A percentile compares a stretch with the other conserved stretches of the same genome.
Conservation (phyloP, 345 rosid genomes). For the Linum tenue region DNA sequence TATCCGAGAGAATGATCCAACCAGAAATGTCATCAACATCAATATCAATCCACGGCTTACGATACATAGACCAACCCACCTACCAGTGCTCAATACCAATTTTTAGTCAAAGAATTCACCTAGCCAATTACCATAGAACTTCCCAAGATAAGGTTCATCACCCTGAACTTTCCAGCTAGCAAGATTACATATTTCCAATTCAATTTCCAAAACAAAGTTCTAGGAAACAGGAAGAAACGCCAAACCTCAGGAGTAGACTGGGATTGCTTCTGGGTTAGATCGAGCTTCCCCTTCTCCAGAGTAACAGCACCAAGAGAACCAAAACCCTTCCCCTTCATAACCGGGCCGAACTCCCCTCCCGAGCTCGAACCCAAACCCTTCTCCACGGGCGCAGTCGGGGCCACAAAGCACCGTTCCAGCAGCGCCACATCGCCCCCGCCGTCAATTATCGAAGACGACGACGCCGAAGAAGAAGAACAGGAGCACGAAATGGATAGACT, state of each 20-base stretch:
- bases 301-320: conserved; percentile 78
- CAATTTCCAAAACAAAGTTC: background rate
- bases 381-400: conserved; percentile 25
- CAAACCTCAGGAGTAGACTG: conserved; percentile 71
- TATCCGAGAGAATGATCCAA: too few relatives aligned
- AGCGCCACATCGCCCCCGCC: conserved; percentile 28
- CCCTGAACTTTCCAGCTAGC: background rate
- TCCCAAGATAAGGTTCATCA: background rate
- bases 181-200: background rate
- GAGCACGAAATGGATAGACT: conserved; percentile 26
- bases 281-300: conserved; percentile 83
- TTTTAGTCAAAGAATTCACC: too few relatives aligned
- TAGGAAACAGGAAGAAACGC: background rate
- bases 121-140: too few relatives aligned
- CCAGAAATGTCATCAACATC: too few relatives aligned
- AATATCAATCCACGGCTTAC: too few relatives aligned
- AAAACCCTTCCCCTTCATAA: conserved; percentile 58
- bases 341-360: conserved; percentile 39
- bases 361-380: conserved; percentile 19
- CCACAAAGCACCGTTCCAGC: conserved; percentile 56
- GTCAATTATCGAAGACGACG: conserved; percentile 29
- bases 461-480: conserved; percentile 19
- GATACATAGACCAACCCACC: too few relatives aligned
- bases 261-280: conserved; percentile 48
- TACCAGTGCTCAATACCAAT: too few relatives aligned